These are phyloP conservation scores for Austropuccinia psidii DNA, from an alignment of 1,284 basidiomycete genomes.

Conservation along the genomic window DNA sequence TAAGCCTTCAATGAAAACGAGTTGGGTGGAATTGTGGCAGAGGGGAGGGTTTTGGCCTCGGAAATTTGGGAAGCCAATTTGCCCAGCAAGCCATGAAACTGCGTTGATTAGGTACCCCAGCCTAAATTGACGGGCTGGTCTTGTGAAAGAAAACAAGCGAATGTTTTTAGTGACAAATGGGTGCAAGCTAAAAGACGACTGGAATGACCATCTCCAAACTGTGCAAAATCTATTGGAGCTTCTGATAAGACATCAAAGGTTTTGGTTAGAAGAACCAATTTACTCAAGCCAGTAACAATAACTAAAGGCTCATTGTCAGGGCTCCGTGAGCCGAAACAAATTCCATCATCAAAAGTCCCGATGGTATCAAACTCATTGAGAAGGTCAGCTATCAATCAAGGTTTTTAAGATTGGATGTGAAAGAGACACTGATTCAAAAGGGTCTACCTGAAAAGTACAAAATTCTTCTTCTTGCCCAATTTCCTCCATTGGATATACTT, in stretches of 20 bases:
- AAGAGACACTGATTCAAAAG: too few species aligned
- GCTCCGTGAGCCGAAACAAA: slow-evolving; percentile 46
- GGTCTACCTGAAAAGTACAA: too few species aligned
- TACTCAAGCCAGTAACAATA: slow-evolving; percentile 41
- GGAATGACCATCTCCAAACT: slow-evolving; percentile 44
- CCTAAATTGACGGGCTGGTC: slow-evolving; percentile 46
- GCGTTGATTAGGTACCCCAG: slow-evolving; percentile 94
- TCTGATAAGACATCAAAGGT: slow-evolving; percentile 46
- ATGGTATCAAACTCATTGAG: slow-evolving; percentile 36
- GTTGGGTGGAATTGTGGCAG: too few species aligned
- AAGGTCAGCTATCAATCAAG: too few species aligned
- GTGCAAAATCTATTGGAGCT: slow-evolving; percentile 41
- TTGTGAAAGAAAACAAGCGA: too few species aligned
- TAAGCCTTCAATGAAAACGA: slow-evolving; percentile 1
- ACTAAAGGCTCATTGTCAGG: slow-evolving; percentile 47
- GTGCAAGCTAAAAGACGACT: background rate
- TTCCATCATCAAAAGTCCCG: slow-evolving; percentile 46
- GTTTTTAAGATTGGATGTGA: too few species aligned
- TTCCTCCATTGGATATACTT: too few species aligned
- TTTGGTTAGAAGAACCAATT: slow-evolving; percentile 45
- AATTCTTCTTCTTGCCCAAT: too few species aligned
- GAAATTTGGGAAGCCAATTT: slow-evolving; percentile 63
- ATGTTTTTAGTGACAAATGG: too few species aligned
- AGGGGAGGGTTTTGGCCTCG: too few species aligned
- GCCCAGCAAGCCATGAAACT: slow-evolving; percentile 93